Percentiles rank a stretch among this genome's conserved stretches.
Evolutionary conservation across 805 yeast genomes (phyloP).

Genomic region (Saturnispora diversa): DNA sequence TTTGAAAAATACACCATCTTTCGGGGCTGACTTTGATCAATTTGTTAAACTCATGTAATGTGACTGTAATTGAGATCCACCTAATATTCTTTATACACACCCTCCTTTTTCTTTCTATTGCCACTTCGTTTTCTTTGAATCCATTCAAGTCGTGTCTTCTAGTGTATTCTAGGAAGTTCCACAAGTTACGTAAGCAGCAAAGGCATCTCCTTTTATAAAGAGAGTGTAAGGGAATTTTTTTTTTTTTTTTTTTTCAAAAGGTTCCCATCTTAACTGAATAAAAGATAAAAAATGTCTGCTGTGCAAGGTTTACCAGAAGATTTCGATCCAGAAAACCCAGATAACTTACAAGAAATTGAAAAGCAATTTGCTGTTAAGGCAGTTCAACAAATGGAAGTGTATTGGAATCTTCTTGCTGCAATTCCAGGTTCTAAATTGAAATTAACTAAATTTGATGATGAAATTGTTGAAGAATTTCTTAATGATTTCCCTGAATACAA

Average conservation of each 20-base stretch:
- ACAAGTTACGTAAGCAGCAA: background rate
- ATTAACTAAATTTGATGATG: conserved; percentile 65
- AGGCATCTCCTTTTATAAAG: background rate
- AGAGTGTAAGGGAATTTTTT: too few relatives aligned
- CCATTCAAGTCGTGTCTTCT: too few relatives aligned
- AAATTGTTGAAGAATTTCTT: conserved; percentile 50
- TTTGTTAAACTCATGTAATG: background rate
- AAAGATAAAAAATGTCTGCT: conserved; percentile 6
- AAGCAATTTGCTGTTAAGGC: conserved; percentile 98
- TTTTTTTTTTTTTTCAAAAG: too few relatives aligned
- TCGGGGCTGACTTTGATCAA: conserved; percentile 19
- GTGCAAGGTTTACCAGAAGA: conserved; percentile 18
- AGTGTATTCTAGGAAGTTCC: background rate
- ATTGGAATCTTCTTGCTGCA: conserved; percentile 72
- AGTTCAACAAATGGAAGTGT: conserved; percentile 89
- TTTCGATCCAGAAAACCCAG: conserved; percentile 75
- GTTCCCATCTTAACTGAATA: too few relatives aligned
- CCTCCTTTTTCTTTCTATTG: too few relatives aligned
- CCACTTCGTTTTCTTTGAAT: too few relatives aligned
- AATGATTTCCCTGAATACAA: conserved; percentile 84
- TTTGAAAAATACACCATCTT: conserved; percentile 21
- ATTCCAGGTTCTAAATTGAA: conserved; percentile 74
- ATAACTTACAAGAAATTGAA: conserved; percentile 91
- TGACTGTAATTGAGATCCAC: too few relatives aligned
- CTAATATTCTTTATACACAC: too few relatives aligned